Base-by-base conservation (phyloP, 306 rosid genomes). In the Echinosophora koreensis region DNA sequence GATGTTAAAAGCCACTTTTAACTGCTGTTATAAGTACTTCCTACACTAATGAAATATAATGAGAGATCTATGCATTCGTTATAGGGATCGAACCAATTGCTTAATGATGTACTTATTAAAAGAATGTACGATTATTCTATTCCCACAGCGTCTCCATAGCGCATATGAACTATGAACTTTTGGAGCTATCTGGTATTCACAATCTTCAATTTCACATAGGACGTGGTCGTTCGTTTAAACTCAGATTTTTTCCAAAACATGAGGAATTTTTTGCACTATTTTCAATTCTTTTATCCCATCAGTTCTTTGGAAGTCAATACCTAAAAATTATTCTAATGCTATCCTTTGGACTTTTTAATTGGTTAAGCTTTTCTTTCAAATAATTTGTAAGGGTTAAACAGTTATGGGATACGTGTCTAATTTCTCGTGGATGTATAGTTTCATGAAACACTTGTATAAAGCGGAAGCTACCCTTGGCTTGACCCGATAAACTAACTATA, bases 101-200 rank as follows among this genome's bases (percentile, higher is more conserved):
- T 22, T 22, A 22, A 22, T 22, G 22, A 22, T 22, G 22, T 22
- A 22, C 22, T 22, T 22, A 22, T 22, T 22, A 22, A 22, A 22
- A 22, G 22, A 22, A 22, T 0, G 22, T 22, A 22, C 22, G 22
- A 22, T 22, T 22, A 22, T 22, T 22, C 22, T 22, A 22, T 22
- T 22, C 22, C 22, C 22, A 22, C 22, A 22, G 22, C 22, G 1
- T 22, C 22, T 22, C 0, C 22, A 1, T 1, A 22, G 32, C 32
- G 32, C 32, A 30, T 30, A 2, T 35, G 47, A 42, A 67, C 41
- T 42, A 17, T 38, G 18, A 55, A 71, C 76, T 71, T 71, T 55
- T 18, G 38, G 22, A 17, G 34, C 79, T 67, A 50, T 41, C 2
- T 30, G 32, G 3, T 30, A 30, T 3, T 12, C n/a, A 15, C 16